phyloP scores from a whole-genome alignment of 495 filamentous ascomycete genomes.

The Stereocaulon alpinum region DNA sequence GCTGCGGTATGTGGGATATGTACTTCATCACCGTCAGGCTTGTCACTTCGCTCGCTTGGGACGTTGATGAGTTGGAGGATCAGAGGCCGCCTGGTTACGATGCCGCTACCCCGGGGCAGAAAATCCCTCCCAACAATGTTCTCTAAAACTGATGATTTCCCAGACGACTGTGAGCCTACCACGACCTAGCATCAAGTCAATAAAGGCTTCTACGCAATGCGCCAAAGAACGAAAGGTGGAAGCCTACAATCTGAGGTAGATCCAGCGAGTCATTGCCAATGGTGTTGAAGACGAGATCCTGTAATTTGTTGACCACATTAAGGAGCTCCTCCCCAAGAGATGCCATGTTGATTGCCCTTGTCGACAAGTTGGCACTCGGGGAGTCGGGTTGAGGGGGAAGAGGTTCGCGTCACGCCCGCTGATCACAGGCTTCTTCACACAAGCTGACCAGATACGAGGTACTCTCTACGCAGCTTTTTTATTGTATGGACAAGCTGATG shows the following conservation, averaged over 20 bases:
- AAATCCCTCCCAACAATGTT: constrained; percentile 99
- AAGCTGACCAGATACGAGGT: not conserved
- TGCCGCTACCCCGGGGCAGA: constrained; percentile 88
- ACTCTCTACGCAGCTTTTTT: not conserved
- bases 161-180: constrained; percentile 95
- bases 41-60: constrained; percentile 63
- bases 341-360: constrained; percentile 38
- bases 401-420: constrained; percentile 9
- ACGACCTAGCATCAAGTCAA: constrained; percentile 58
- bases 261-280: constrained; percentile 98
- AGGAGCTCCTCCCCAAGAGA: constrained; percentile 85
- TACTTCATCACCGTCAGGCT: constrained; percentile 52
- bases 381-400: not conserved
- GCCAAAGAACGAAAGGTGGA: constrained; percentile 12
- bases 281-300: constrained; percentile 98
- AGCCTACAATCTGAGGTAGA: constrained; percentile 89
- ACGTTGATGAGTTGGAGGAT: constrained; percentile 98
- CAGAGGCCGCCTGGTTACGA: constrained; percentile 86
- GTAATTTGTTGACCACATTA: constrained; percentile 87
- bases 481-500: not conserved
- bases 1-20: constrained; percentile 60
- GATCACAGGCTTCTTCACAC: constrained; percentile 6
- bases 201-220: not conserved
- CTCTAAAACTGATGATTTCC: constrained; percentile 98
- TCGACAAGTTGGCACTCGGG: constrained; percentile 10